Evolutionary conservation across 202 grass and related monocot genomes (phyloP), one percentile per base, ranked within the genome.

Genomic region (Setaria viridis): DNA sequence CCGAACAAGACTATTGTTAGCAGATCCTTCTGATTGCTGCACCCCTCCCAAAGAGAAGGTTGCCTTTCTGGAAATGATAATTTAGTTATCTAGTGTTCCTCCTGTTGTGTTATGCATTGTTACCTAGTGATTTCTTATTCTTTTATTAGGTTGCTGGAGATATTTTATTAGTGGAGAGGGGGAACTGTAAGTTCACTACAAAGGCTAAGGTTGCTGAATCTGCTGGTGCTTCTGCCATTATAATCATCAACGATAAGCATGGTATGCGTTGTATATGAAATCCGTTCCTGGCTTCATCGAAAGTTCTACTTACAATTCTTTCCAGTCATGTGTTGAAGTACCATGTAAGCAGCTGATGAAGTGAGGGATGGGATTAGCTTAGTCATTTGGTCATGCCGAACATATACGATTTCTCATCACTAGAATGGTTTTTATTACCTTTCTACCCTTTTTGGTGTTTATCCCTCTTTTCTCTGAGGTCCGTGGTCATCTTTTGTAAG

Each of bases 191-290:
- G 62, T 99, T 99, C 85, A 99, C 97, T 66, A 85, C 30, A 69
- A 99, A 99, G 83, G 89, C 97, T 37, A 93, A 79, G 85, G 65
- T 84, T 76, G 97, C 94, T 11, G 90, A 97, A 90, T 83, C 88
- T 73, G 90, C 97, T 79, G 94, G 97, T 85, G 97, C 97, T 85
- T 99, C 97, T 85, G 92, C 92, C 45, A 99, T 99, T 75, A 79
- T 99, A 84, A 94, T 99, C 82, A 86, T 99, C 65, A 99, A 99
- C 70, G 80, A 93, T 69, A 76, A 37, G 46, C 94, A 94, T 51
- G 97, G 97, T 99, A 90, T 84, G 66, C 21, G 16, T 77, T 62
- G 11, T 82, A 67, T 81, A 48, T 39, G 70, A 57, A 37, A 48
- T 76, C 74, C 19, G 1, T 49, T 29, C 64, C 57, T 82, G 32